Base-by-base conservation (phyloP, 805 yeast species). In the Candida multigemmis region DNA sequence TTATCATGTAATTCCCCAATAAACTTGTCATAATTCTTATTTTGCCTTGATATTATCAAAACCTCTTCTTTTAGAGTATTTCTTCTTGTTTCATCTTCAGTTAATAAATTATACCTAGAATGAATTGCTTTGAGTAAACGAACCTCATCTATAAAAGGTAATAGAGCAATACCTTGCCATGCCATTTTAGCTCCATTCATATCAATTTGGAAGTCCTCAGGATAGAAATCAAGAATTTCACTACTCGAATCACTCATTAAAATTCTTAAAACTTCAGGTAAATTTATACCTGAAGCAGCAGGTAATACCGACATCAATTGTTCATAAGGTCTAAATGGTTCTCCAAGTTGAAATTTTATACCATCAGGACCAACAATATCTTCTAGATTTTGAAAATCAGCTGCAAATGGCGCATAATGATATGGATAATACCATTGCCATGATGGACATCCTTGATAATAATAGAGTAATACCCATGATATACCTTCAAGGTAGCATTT, bases 391-490 rank as follows among this genome's bases (percentile, higher is more conserved):
- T 52, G 61, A 43, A 91, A 82, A 50, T 91, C 99, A 5, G 78
- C 69, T 0, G 96, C 97, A 65, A 91, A 87, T 13, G 99, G 99
- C 0, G 98, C 97, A 57, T 91, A 93, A 48, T 91, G 97, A 49
- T 78, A 89, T 0, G 97, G 98, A 44, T 79, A 91, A 52, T 74
- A 91, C 98, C 98, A 91, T 30, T 77, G 77, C 99, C 99, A 91
- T 0, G 97, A 89, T 0, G 95, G 94, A 56, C 97, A 89, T 2
- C 96, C 97, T 53, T 91, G 97, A 52, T 84, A 89, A 56, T 91
- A 91, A 51, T 91, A 91, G 28, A 84, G 56, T 37, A 91, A 62
- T 2, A 79, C 94, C 99, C 99, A 91, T n/a, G 95, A 75, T 4
- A 91, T 81, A 35, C 99, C 99, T 52, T 89, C 96, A 30, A 91